Evolutionary conservation across 1,284 basidiomycete species (phyloP).

Genomic region (Trichosporon sp.): DNA sequence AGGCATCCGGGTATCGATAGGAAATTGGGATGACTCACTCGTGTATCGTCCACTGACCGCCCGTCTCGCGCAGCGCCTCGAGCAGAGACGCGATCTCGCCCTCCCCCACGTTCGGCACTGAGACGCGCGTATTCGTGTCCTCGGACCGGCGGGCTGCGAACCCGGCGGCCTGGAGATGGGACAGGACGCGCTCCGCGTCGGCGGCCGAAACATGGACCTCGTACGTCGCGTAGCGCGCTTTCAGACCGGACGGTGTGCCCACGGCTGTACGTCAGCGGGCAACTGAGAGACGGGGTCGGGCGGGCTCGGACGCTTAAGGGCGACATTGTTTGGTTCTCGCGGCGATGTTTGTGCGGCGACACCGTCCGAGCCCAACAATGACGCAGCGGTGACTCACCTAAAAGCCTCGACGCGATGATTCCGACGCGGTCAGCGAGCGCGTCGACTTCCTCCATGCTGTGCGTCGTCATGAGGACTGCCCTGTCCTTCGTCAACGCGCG

Average conservation of each 20-base stretch:
- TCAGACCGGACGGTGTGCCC: constrained; percentile 68
- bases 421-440: constrained; percentile 73
- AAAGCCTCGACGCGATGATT: constrained; percentile 68
- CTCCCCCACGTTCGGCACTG: constrained; percentile 41
- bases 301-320: background rate
- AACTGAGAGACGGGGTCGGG: background rate
- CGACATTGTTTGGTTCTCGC: no score
- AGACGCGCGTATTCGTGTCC: constrained; percentile 42
- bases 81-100: constrained; percentile 37
- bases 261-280: constrained; percentile 60
- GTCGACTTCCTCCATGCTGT: constrained; percentile 82
- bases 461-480: constrained; percentile 58
- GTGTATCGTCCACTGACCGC: constrained; percentile 39
- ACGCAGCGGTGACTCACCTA: constrained; percentile 58
- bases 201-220: constrained; percentile 74
- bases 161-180: constrained; percentile 67
- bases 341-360: no score
- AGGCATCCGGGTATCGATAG: background rate
- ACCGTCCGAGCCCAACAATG: background rate
- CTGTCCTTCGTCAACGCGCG: constrained; percentile 60
- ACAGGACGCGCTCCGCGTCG: constrained; percentile 63
- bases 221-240: constrained; percentile 69
- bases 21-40: constrained; percentile 37
- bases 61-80: constrained; percentile 30
- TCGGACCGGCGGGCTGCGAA: constrained; percentile 21